Evolutionary conservation across 169 alveolate species (phyloP), one percentile per base, ranked within the genome.

Genomic region (Plasmodium billcollinsi): DNA sequence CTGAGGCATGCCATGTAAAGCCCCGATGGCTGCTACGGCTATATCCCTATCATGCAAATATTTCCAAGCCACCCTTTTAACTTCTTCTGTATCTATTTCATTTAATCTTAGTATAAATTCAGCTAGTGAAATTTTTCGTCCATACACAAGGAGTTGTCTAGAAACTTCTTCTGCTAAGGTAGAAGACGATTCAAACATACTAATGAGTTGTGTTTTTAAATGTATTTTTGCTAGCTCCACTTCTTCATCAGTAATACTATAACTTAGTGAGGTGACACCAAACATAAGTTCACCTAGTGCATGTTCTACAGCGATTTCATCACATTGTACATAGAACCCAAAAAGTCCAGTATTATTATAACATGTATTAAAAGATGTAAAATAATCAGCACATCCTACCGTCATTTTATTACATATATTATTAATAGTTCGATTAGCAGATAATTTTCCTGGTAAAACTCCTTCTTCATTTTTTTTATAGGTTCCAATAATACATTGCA

Each of bases 281-380:
- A 94, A 95, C 96, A 95, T 93, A 43, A 95, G 93, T 63, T 93
- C 96, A 7, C 97, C 97, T 63, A 94, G 92, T 69, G 96, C 94
- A 90, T 95, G 97, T 76, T 94, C 97, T 1, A 94, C 93, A 2
- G 97, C 97, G 56, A 95, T 94, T 54, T 95, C 97, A 88, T 95
- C 97, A 58, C 95, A 83, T 65, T 94, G 96, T 3, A 95, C 96
- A 70, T 95, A 94, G 80, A 92, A 92, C 7, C 99, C 99, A 89
- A 97, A 97, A 45, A 97, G 88, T 21, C 99, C 99, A 47, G 99
- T 97, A 88, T 98, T 99, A 59, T 96, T 95, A 93, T 98, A 98
- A 74, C 97, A 94, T 1, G 97, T 96, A 74, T 96, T 96, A 78
- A 96, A 96, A 5, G 97, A 95, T 39, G 96, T 93, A 88, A 94